phyloP scores from a whole-genome alignment of 2,329 filamentous ascomycete genomes.

The Triangularia verruculosa region DNA sequence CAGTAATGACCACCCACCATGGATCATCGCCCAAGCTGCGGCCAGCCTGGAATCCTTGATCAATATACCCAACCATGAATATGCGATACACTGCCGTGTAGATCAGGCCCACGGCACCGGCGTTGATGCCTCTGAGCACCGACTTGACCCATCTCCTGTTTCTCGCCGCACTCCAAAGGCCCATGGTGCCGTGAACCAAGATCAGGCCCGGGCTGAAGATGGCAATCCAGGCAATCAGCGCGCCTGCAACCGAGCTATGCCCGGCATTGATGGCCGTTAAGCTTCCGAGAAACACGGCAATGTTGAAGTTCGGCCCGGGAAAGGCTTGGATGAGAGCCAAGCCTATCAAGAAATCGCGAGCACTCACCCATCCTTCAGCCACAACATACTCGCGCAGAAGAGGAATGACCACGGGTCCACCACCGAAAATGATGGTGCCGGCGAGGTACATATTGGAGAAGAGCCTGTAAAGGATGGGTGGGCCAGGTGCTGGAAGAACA shows the following conservation, averaged over 20 bases:
- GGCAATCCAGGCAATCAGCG: constrained; percentile 49
- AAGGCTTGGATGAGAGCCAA: constrained; percentile 70
- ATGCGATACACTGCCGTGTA: constrained; percentile 63
- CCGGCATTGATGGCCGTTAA: constrained; percentile 44
- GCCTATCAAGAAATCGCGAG: constrained; percentile 69
- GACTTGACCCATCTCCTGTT: constrained; percentile 46
- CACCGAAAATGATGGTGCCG: constrained; percentile 65
- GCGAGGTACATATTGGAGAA: constrained; percentile 74
- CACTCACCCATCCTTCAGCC: constrained; percentile 65
- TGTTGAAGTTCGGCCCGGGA: constrained; percentile 43
- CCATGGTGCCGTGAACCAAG: constrained; percentile 50
- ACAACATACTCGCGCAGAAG: constrained; percentile 63
- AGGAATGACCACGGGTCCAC: constrained; percentile 63
- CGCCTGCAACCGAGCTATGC: constrained; percentile 42
- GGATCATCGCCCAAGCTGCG: constrained; percentile 56
- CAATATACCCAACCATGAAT: constrained; percentile 60
- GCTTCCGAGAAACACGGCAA: constrained; percentile 56
- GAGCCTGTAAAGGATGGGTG: constrained; percentile 53
- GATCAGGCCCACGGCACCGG: constrained; percentile 58
- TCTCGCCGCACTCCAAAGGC: constrained; percentile 53
- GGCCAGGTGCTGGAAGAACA: constrained; percentile 33
- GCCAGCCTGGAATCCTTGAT: constrained; percentile 45
- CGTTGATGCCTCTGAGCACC: constrained; percentile 55
- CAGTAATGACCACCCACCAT: constrained; percentile 63
- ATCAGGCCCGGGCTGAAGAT: constrained; percentile 53